phyloP scores from a whole-genome alignment of 176 grass and related monocot genomes.

The Raddia guianensis region DNA sequence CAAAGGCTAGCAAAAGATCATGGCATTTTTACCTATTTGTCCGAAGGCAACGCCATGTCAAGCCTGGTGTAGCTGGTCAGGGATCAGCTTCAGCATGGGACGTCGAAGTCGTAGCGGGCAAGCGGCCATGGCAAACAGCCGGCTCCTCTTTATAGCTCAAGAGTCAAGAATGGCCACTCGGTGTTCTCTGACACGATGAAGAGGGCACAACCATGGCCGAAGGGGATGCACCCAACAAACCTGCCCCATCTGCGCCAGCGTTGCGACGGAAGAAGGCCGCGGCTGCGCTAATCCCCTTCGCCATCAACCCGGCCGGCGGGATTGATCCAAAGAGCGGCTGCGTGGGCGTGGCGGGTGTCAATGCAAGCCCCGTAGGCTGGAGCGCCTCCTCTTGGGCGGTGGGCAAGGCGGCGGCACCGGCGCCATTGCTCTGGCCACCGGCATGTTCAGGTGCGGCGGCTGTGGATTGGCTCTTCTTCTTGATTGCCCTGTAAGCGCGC shows the following conservation, averaged over 20 bases:
- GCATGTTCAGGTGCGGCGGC: not conserved
- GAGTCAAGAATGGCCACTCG: not conserved
- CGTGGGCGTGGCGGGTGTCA: slow-evolving; percentile 21
- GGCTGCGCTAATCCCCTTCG: not conserved
- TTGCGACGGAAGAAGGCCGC: slow-evolving; percentile 14
- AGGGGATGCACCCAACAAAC: not conserved
- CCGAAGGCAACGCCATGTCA: slow-evolving; percentile 37
- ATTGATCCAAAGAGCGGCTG: slow-evolving; percentile 15
- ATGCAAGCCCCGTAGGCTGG: slow-evolving; percentile 23
- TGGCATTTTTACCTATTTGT: slow-evolving; percentile 38
- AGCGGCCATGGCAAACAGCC: not conserved
- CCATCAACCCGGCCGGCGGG: not conserved
- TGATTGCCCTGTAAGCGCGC: slow-evolving; percentile 39
- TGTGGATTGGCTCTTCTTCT: slow-evolving; percentile 25
- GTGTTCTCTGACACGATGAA: not conserved
- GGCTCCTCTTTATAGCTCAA: slow-evolving; percentile 20
- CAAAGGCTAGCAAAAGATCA: slow-evolving; percentile 7
- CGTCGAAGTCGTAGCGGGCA: not conserved
- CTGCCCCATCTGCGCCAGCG: not conserved
- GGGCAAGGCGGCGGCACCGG: not conserved
- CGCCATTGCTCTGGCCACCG: not conserved
- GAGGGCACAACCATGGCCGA: not conserved
- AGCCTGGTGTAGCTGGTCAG: slow-evolving; percentile 33
- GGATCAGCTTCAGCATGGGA: not conserved
- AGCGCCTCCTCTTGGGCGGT: not conserved